Evolutionary conservation across 1,139 yeast species (phyloP), one percentile per base, ranked within the genome.

Genomic region (Trichomonascaceae sp.): DNA sequence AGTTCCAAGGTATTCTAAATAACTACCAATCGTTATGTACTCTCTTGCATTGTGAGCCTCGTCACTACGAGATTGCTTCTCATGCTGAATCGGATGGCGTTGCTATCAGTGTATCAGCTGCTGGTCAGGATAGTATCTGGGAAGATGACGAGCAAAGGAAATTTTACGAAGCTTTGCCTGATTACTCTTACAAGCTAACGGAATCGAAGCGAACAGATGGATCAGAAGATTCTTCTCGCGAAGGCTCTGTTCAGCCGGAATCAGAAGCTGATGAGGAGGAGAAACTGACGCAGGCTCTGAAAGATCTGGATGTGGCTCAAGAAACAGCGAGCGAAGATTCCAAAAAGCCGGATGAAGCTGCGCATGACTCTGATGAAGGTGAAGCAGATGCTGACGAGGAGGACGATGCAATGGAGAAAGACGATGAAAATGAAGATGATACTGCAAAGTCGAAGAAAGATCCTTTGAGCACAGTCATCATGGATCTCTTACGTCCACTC

Each of bases 81-180:
- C 58, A 59, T 20, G 63, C 63, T 15, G 67, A 60, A 12, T 65
- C 62, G 49, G 59, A 59, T 18, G 62, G 57, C 27, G 61, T 66
- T 43, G 49, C 63, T 46, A 63, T 66, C 47, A 63, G 63, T n/a
- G 53, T 61, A 53, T 65, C 53, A 8, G 55, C 48, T 27, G 22
- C n/a, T 20, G 47, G 41, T 22, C 45, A 44, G 24, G 48, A 50
- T 3, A 71, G 71, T 9, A 68, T 84, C 17, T 89, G 96, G 96
- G 86, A 81, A 49, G 84, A 79, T 57, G 79, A 80, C 13, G 86
- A 83, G 47, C 83, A 80, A 43, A 77, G 79, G 57, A 74, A 72
- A 55, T 88, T 88, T 65, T 89, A 89, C 65, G 80, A 70, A 61
- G 74, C 63, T 27, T 64, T 75, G 41, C 77, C 81, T 3, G 70